These are phyloP conservation scores for Didymella glomerata DNA, from an alignment of 2,329 filamentous ascomycete species.

Conservation along the genomic window DNA sequence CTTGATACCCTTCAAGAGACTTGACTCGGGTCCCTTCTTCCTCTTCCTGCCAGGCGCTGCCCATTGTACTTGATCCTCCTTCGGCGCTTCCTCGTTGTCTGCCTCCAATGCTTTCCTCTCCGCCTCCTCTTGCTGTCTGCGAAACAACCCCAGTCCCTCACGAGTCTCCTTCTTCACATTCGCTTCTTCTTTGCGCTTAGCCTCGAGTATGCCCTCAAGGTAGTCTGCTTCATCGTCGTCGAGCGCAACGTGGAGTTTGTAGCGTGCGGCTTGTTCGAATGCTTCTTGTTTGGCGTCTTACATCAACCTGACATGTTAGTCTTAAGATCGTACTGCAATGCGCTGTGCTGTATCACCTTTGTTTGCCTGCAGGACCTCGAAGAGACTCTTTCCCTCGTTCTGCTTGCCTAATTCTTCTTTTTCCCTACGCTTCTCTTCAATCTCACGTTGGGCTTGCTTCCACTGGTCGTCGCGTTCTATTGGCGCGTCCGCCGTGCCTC, in stretches of 20 bases:
- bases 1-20: slow-evolving; percentile 55
- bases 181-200: slow-evolving; percentile 64
- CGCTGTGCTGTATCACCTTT: slow-evolving; percentile 65
- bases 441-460: slow-evolving; percentile 69
- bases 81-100: slow-evolving; percentile 44
- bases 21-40: slow-evolving; percentile 55
- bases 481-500: slow-evolving; percentile 57
- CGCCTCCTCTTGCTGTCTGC: slow-evolving; percentile 66
- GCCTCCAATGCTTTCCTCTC: slow-evolving; percentile 59
- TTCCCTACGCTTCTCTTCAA: slow-evolving; percentile 67
- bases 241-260: slow-evolving; percentile 80
- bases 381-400: slow-evolving; percentile 70
- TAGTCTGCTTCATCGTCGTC: slow-evolving; percentile 84
- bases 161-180: slow-evolving; percentile 66
- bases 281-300: slow-evolving; percentile 83
- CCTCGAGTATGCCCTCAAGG: slow-evolving; percentile 67
- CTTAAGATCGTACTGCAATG: not conserved
- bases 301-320: slow-evolving; percentile 47
- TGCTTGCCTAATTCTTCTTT: slow-evolving; percentile 62
- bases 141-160: slow-evolving; percentile 67
- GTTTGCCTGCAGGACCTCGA: slow-evolving; percentile 80
- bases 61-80: slow-evolving; percentile 60
- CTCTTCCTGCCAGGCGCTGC: slow-evolving; percentile 60
- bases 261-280: slow-evolving; percentile 77
- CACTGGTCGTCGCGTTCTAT: slow-evolving; percentile 63